These are phyloP conservation scores for Schwanniomyces vanrijiae DNA, from an alignment of 805 yeast genomes.

Conservation along the genomic window DNA sequence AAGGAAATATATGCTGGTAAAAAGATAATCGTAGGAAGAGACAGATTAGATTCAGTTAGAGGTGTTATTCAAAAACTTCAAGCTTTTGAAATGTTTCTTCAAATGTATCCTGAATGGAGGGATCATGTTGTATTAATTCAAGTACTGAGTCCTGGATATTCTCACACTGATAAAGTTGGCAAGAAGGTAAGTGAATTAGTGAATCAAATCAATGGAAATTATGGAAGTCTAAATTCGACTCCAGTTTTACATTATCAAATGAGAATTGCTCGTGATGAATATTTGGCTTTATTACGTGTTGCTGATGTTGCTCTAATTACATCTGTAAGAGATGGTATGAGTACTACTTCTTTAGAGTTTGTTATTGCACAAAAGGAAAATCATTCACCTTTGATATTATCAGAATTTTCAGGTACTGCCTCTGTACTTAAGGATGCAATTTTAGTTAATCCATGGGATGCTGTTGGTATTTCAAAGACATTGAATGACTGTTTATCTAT, in stretches of 20 bases:
- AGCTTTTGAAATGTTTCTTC: constrained; percentile 85
- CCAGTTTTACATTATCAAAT: constrained; percentile 94
- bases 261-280: constrained; percentile 85
- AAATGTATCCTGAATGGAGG: constrained; percentile 91
- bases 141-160: constrained; percentile 78
- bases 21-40: constrained; percentile 90
- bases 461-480: constrained; percentile 86
- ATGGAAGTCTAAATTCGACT: constrained; percentile 76
- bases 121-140: constrained; percentile 86
- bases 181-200: constrained; percentile 82
- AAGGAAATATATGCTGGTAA: constrained; percentile 60
- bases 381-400: constrained; percentile 74
- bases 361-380: constrained; percentile 81
- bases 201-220: constrained; percentile 77
- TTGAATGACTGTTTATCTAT: constrained; percentile 68
- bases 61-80: constrained; percentile 92
- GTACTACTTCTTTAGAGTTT: constrained; percentile 90
- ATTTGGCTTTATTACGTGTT: constrained; percentile 79
- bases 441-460: constrained; percentile 95
- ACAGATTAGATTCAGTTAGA: constrained; percentile 84
- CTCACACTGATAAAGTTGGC: constrained; percentile 65
- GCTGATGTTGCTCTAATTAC: constrained; percentile 92
- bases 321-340: constrained; percentile 93
- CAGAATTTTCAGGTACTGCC: constrained; percentile 92
- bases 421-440: constrained; percentile 70